phyloP scores from a whole-genome alignment of 2,329 filamentous ascomycete genomes.

The Mycosphaerella sp. region DNA sequence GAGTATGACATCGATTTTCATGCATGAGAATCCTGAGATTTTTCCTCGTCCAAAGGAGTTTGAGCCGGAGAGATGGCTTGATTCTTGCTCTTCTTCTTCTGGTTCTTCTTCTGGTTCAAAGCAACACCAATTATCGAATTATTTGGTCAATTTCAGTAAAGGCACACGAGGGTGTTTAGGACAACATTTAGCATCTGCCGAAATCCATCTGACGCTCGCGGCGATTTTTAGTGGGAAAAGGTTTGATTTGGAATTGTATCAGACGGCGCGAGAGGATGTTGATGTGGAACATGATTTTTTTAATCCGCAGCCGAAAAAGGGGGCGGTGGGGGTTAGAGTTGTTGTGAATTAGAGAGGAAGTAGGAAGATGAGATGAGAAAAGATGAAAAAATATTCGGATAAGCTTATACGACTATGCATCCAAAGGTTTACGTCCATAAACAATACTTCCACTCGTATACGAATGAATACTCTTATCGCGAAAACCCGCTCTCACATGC shows the following conservation, averaged over 20 bases:
- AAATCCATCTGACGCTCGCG: constrained; percentile 20
- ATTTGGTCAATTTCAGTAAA: constrained; percentile 25
- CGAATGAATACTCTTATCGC: constrained; percentile 1
- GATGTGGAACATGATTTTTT: constrained; percentile 8
- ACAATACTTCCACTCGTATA: neutral
- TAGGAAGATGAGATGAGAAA: too few relatives aligned
- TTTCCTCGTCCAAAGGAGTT: constrained; percentile 30
- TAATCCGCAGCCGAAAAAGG: neutral
- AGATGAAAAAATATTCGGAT: too few relatives aligned
- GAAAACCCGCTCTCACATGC: constrained; percentile 31
- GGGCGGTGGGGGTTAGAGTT: neutral
- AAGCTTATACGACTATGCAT: neutral
- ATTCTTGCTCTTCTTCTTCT: neutral
- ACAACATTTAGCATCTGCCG: constrained; percentile 20
- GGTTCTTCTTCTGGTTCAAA: too few relatives aligned
- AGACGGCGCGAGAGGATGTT: constrained; percentile 12
- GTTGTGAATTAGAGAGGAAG: neutral
- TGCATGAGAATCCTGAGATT: constrained; percentile 30
- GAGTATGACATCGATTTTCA: constrained; percentile 26
- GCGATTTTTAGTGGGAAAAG: constrained; percentile 2
- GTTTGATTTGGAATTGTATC: constrained; percentile 17
- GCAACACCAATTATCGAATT: too few relatives aligned
- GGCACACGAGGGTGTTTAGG: constrained; percentile 30
- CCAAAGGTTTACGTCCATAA: neutral
- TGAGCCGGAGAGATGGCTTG: constrained; percentile 33